Conservation (phyloP, 805 yeast genomes). For the Wickerhamomyces tratensis region DNA sequence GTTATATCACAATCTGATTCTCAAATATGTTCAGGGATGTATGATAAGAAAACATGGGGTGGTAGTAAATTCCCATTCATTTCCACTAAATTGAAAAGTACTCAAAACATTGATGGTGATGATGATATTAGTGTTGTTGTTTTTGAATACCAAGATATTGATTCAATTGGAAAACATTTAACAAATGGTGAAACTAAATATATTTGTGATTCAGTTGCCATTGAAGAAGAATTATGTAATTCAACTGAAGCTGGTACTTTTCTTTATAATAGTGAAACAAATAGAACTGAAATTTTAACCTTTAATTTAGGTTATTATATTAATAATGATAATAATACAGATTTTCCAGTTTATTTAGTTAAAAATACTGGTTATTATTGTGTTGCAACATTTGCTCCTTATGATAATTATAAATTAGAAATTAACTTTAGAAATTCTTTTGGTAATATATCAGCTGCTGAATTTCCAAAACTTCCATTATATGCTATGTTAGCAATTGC, state of each 20-base stretch:
- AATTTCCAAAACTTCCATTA: constrained; percentile 82
- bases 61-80: constrained; percentile 63
- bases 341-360: constrained; percentile 44
- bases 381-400: constrained; percentile 53
- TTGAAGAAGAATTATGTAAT: constrained; percentile 47
- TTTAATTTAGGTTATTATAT: constrained; percentile 26
- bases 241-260: constrained; percentile 49
- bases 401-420: constrained; percentile 43
- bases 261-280: constrained; percentile 36
- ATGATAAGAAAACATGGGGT: constrained; percentile 78
- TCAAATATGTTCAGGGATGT: constrained; percentile 86
- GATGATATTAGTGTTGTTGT: constrained; percentile 55
- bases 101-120: constrained; percentile 19
- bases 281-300: constrained; percentile 47
- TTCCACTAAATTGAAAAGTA: constrained; percentile 32
- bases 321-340: constrained; percentile 18
- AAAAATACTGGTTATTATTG: constrained; percentile 86
- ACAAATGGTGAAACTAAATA: constrained; percentile 41
- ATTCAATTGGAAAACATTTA: constrained; percentile 46
- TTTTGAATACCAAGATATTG: constrained; percentile 77
- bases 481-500: constrained; percentile 80
- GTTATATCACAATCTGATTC: constrained; percentile 38
- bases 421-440: constrained; percentile 86
- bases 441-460: constrained; percentile 83
- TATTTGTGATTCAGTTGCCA: constrained; percentile 67